A percentile compares a stretch with the other conserved stretches of the same genome.
Evolutionary conservation across 2,329 filamentous ascomycete species (phyloP).

Genomic region (Penicillium vulpinum): DNA sequence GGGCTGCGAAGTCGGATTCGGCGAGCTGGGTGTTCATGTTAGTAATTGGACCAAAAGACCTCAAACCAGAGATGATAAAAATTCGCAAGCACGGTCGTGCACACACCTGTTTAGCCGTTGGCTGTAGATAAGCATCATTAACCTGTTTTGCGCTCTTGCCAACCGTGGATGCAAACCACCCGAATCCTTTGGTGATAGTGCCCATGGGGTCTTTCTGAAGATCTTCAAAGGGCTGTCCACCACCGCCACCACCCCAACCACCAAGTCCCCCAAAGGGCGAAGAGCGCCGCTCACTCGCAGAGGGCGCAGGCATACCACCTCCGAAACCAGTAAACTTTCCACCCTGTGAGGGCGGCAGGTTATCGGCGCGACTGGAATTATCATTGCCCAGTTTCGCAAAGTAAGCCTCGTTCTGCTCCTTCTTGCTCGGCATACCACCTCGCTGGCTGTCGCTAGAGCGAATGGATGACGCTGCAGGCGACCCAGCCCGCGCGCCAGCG

Average conservation of each 20-base stretch:
- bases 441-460: slow-evolving; percentile 25
- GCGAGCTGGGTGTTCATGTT: slow-evolving; percentile 59
- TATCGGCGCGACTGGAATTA: slow-evolving; percentile 73
- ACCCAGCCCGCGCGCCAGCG: slow-evolving; percentile 14
- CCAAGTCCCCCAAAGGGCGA: slow-evolving; percentile 26
- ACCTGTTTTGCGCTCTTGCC: slow-evolving; percentile 88
- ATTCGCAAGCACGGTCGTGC: background rate
- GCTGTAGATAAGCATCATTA: slow-evolving; percentile 88
- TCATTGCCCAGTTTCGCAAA: slow-evolving; percentile 82
- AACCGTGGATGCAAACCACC: slow-evolving; percentile 87
- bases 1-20: slow-evolving; percentile 73
- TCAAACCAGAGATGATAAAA: background rate
- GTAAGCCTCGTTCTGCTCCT: slow-evolving; percentile 77
- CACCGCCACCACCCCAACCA: slow-evolving; percentile 30
- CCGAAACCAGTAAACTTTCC: slow-evolving; percentile 93
- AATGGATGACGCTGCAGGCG: slow-evolving; percentile 26
- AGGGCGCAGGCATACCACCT: slow-evolving; percentile 63
- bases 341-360: slow-evolving; percentile 81
- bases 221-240: slow-evolving; percentile 71
- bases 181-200: slow-evolving; percentile 86
- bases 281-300: slow-evolving; percentile 31
- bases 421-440: slow-evolving; percentile 51
- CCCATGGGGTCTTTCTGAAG: slow-evolving; percentile 88
- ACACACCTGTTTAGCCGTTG: slow-evolving; percentile 80
- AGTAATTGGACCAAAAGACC: background rate